Evolutionary conservation across 768 basidiomycete species (phyloP).

Genomic region (Lentinula boryana): DNA sequence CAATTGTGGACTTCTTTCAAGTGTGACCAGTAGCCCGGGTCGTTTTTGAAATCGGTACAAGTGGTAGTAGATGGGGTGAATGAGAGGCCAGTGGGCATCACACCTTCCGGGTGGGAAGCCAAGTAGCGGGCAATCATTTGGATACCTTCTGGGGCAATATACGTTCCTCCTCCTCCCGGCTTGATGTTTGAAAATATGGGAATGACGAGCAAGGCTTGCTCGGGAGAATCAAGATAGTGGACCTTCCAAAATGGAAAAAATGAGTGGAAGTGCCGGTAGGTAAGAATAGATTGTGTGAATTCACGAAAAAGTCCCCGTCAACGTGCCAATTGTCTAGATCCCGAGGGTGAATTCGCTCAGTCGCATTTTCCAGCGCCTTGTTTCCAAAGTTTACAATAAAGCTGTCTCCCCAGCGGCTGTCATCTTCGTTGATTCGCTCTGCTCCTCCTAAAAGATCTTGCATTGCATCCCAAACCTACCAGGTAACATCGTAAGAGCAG

Average conservation of each 20-base stretch:
- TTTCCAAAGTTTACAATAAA: slow-evolving; percentile 61
- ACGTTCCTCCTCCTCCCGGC: slow-evolving; percentile 51
- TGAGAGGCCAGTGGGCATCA: slow-evolving; percentile 35
- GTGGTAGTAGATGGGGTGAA: slow-evolving; percentile 40
- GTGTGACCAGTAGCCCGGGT: slow-evolving; percentile 41
- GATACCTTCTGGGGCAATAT: slow-evolving; percentile 54
- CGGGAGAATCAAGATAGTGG: slow-evolving; percentile 60
- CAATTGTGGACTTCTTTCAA: slow-evolving; percentile 35
- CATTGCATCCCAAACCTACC: slow-evolving; percentile 54
- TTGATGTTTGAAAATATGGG: slow-evolving; percentile 55
- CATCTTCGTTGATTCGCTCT: slow-evolving; percentile 46
- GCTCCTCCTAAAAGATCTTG: slow-evolving; percentile 55
- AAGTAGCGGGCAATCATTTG: slow-evolving; percentile 43
- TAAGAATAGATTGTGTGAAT: slow-evolving; percentile 11
- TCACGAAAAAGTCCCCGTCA: slow-evolving; percentile 52
- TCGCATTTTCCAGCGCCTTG: slow-evolving; percentile 29
- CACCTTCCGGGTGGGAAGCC: slow-evolving; percentile 46
- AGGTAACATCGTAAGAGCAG: neutral
- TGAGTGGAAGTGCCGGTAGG: neutral
- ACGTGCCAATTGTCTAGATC: slow-evolving; percentile 62
- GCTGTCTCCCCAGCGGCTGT: slow-evolving; percentile 48
- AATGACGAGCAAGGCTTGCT: slow-evolving; percentile 58
- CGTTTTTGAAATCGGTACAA: slow-evolving; percentile 24
- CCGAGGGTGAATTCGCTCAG: slow-evolving; percentile 26
- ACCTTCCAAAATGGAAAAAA: slow-evolving; percentile 22